A percentile compares a stretch with the other conserved stretches of the same genome.
Evolutionary conservation across 2,329 filamentous ascomycete genomes (phyloP).

Genomic region (Ophiostoma triangulosporum): DNA sequence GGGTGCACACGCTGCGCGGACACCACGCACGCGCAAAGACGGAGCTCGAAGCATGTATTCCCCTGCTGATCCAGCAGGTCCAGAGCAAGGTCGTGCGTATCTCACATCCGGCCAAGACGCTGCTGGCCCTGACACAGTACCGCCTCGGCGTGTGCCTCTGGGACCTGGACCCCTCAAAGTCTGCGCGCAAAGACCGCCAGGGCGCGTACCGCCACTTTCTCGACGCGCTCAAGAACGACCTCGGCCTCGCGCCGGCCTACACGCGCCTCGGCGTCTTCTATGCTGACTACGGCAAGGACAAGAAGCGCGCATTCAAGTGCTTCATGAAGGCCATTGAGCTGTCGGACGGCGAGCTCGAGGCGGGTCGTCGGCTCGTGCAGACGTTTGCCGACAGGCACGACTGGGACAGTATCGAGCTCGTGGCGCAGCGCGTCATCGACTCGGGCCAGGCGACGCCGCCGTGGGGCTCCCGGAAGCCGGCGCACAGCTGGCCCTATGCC

Average conservation of each 20-base stretch:
- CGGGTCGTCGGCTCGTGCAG: constrained; percentile 74
- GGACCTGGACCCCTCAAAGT: constrained; percentile 62
- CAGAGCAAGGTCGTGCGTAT: constrained; percentile 16
- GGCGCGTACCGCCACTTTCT: constrained; percentile 78
- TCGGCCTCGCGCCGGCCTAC: constrained; percentile 82
- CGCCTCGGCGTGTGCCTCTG: constrained; percentile 78
- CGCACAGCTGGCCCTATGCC: constrained; percentile 90
- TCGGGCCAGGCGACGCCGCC: constrained; percentile 86
- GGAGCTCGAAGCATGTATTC: constrained; percentile 58
- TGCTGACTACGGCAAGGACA: constrained; percentile 78
- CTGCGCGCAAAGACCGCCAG: constrained; percentile 64
- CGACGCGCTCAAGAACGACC: constrained; percentile 68
- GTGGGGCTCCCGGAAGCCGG: constrained; percentile 84
- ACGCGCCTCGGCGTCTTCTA: constrained; percentile 86
- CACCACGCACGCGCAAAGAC: constrained; percentile 54
- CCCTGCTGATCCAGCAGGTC: constrained; percentile 48
- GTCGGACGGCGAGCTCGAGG: constrained; percentile 71
- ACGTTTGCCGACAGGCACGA: constrained; percentile 82
- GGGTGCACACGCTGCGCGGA: constrained; percentile 77
- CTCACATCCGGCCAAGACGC: constrained; percentile 43
- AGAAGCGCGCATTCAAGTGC: constrained; percentile 72
- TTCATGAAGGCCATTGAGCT: constrained; percentile 95
- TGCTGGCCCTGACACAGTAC: constrained; percentile 78
- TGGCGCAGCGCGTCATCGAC: constrained; percentile 80
- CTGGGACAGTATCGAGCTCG: constrained; percentile 91